Percentiles rank a stretch among this genome's conserved stretches.
Evolutionary conservation across 148 eudicot genomes (phyloP).

Genomic region (Cornus florida): DNA sequence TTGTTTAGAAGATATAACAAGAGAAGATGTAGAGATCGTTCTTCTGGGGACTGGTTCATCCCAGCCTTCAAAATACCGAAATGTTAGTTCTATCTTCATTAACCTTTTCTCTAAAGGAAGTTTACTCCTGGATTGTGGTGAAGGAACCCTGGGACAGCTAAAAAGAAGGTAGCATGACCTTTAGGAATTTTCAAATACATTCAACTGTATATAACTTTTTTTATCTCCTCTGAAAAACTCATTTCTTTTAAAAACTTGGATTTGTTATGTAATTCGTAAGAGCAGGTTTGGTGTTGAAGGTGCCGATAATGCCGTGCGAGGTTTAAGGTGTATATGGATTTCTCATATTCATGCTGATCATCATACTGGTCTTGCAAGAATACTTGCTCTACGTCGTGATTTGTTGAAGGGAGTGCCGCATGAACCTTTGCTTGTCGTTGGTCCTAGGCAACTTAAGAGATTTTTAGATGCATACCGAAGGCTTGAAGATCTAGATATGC

Average conservation of each 20-base stretch:
- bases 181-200: neutral
- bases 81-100: constrained; percentile 83
- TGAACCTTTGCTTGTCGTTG: constrained; percentile 75
- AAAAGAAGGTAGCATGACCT: constrained; percentile 68
- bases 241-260: neutral
- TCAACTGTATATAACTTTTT: neutral
- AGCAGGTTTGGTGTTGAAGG: constrained; percentile 84
- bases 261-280: neutral
- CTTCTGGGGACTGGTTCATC: constrained; percentile 98
- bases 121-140: constrained; percentile 90
- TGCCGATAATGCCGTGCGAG: constrained; percentile 76
- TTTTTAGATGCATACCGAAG: constrained; percentile 83
- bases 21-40: constrained; percentile 95
- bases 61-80: constrained; percentile 96
- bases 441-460: constrained; percentile 76
- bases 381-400: constrained; percentile 83
- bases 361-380: constrained; percentile 92
- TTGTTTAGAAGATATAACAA: constrained; percentile 71
- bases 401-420: constrained; percentile 64
- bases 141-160: constrained; percentile 94
- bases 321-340: constrained; percentile 81
- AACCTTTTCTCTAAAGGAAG: constrained; percentile 88
- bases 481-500: constrained; percentile 87
- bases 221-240: neutral
- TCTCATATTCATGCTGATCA: constrained; percentile 99